Conservation (phyloP, 2,329 filamentous ascomycete species). For the Sarocladium strictum region DNA sequence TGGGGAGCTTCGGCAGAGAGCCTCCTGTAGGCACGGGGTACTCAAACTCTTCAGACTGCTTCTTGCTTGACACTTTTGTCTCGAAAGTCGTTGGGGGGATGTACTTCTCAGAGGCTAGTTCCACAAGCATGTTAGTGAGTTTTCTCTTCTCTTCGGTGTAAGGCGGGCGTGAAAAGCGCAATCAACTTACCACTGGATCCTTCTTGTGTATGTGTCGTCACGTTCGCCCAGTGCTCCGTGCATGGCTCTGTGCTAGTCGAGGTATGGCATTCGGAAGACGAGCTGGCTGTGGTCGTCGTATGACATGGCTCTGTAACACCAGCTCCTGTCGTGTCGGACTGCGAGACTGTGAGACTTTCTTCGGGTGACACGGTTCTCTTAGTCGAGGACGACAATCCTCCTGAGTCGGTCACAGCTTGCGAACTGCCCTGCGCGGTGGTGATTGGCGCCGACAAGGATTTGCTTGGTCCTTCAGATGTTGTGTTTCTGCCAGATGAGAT, state of each 20-base stretch:
- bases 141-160: background rate
- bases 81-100: background rate
- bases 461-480: background rate
- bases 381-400: background rate
- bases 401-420: background rate
- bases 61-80: constrained; percentile 1
- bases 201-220: constrained; percentile 1
- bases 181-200: background rate
- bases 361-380: background rate
- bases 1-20: background rate
- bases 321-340: background rate
- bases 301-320: constrained; percentile 3
- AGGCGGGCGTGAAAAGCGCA: background rate
- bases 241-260: constrained; percentile 4
- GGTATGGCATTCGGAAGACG: constrained; percentile 3
- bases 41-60: background rate
- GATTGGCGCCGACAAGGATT: background rate
- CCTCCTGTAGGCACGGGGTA: background rate
- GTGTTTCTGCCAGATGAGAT: background rate
- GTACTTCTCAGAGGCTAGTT: background rate
- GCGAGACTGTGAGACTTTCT: background rate
- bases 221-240: constrained; percentile 4
- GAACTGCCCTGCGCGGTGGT: background rate
- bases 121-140: background rate
- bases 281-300: background rate